Evolutionary conservation across 139 green algal species (phyloP), one percentile per base, ranked within the genome.

Genomic region (Haematococcus lacustris): DNA sequence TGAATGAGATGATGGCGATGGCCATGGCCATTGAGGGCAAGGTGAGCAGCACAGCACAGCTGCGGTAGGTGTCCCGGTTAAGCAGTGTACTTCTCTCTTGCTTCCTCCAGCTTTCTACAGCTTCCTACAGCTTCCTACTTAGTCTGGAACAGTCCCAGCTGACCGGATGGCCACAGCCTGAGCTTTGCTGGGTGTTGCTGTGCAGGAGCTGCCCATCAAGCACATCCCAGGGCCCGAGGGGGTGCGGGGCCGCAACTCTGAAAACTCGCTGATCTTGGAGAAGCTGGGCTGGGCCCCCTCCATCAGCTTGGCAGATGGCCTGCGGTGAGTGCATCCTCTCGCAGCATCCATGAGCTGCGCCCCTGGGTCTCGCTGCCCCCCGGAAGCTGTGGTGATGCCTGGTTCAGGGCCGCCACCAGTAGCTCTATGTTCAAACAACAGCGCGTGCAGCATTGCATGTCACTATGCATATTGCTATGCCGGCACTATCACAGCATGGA

Each of bases 151-250:
- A n/a, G n/a, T n/a, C n/a, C n/a, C n/a, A n/a, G n/a, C n/a, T n/a
- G n/a, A n/a, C n/a, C n/a, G n/a, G n/a, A n/a, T n/a, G n/a, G n/a
- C n/a, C n/a, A n/a, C n/a, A n/a, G n/a, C n/a, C n/a, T n/a, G n/a
- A n/a, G n/a, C n/a, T n/a, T n/a, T n/a, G n/a, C 28, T 66, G 17
- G 53, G 68, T 23, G 3, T 25, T 30, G 25, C 28, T 25, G 5
- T 65, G 57, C 78, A 94, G 83, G 80, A 92, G 21, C 79, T 98
- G 70, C 85, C 88, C 66, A 98, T 98, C 84, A 93, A 94, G 78
- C 94, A 98, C 88, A 98, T 98, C 75, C 94, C 94, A 0, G 95
- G 95, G 4, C 95, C 95, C 21, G 95, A 99, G 87, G 95, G 95
- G 53, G 95, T 99, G 81, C 92, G 95, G 34, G 95, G 95, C 17